Base-by-base conservation (phyloP, 2,329 filamentous ascomycete genomes). In the Kalaharituber pfeilii region DNA sequence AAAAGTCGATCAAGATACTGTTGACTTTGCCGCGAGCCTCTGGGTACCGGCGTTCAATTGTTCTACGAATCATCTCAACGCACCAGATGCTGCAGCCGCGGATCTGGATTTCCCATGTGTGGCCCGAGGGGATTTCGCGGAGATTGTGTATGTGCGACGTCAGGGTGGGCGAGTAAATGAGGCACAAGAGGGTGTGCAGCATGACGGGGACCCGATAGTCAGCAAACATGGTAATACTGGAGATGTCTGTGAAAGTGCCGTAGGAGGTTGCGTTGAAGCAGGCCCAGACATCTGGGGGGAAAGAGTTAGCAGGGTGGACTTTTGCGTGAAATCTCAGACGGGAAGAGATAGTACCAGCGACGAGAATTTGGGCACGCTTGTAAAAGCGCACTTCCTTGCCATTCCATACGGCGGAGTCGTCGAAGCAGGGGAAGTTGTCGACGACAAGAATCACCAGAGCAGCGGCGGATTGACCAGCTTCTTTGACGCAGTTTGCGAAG, bases 181-280 rank as follows among this genome's bases (percentile, higher is more conserved):
- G 70, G 55, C 87, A 89, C 18, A 85, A 84, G 45, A 96, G 73
- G 8, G 80, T 79, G 63, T 88, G 80, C 29, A 98, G 76, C 62
- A 95, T 91, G 70, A 98, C 91, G 13, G 93, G 93, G 53, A 98
- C 82, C 44, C 91, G 83, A 66, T 98, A 98, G 71, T 98, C 91
- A 65, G 91, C 88, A 72, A 98, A 98, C 82, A 96, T 96, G 57
- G 91, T 98, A 64, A 98, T 83, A 67, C 87, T 86, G 69, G 91
- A 83, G 63, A 98, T 94, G 66, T 98, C 91, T 55, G 79, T 66
- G 68, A 98, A 98, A 26, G 76, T 72, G 28, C 91, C 93, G 64
- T 81, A 88, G 25, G 77, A 74, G 61, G 82, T 73, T 47, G 86
- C 87, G 52, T 89, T 79, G 67, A 96, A 96, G 59, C 87, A 93